These are phyloP conservation scores for Vanrija pseudolonga DNA, from an alignment of 1,284 basidiomycete genomes.

Conservation along the genomic window DNA sequence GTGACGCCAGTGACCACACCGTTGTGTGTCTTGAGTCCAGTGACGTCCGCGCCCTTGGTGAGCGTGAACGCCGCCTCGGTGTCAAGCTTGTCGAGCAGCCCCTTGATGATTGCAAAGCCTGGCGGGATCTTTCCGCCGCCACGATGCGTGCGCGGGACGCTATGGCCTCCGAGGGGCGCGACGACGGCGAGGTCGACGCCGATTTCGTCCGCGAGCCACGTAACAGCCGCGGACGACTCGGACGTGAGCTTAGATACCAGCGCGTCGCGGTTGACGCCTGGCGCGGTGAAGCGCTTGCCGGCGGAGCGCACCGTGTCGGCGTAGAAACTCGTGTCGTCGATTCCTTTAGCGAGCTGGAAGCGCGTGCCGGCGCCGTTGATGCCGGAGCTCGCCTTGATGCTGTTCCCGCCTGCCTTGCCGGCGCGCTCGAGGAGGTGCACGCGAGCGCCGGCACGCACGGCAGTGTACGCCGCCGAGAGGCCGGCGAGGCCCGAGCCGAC, in stretches of 20 bases:
- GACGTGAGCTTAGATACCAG: slow-evolving; percentile 3
- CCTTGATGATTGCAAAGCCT: slow-evolving; percentile 6
- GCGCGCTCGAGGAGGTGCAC: slow-evolving; percentile 15
- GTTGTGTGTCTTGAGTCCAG: not conserved
- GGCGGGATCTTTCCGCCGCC: slow-evolving; percentile 8
- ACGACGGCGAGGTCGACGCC: slow-evolving; percentile 13
- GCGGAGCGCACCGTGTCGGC: slow-evolving; percentile 7
- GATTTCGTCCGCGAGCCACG: slow-evolving; percentile 6
- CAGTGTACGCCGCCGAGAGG: slow-evolving; percentile 7
- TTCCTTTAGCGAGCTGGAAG: not conserved
- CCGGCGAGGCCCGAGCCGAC: slow-evolving; percentile 14
- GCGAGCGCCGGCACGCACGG: slow-evolving; percentile 1
- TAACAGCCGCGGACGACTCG: slow-evolving; percentile 1
- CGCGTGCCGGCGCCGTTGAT: slow-evolving; percentile 14
- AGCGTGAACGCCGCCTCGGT: slow-evolving; percentile 5
- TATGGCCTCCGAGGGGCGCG: slow-evolving; percentile 13
- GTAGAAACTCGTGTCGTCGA: not conserved
- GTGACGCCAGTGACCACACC: slow-evolving; percentile 1
- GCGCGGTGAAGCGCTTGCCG: slow-evolving; percentile 2
- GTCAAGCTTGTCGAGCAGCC: slow-evolving; percentile 8
- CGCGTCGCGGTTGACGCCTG: not conserved
- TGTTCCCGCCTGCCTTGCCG: slow-evolving; percentile 11
- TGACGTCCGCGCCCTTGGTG: slow-evolving; percentile 1
- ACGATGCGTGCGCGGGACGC: slow-evolving; percentile 10
- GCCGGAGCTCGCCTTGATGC: slow-evolving; percentile 12